phyloP scores from a whole-genome alignment of 106 monocot genomes.

The Xerophyta viscosa region DNA sequence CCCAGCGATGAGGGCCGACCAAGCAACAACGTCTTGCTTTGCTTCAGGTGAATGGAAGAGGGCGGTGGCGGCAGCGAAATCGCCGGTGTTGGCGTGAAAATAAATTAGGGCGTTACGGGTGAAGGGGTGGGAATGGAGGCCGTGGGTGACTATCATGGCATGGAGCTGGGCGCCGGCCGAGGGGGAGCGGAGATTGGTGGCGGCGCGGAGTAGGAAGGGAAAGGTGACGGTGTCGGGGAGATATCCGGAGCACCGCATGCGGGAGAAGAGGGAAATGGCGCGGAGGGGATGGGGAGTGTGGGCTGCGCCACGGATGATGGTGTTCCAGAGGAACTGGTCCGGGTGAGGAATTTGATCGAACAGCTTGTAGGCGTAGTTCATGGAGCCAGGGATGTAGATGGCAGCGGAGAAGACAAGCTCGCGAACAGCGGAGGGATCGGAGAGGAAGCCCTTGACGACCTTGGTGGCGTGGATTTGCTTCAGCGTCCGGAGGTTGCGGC shows the following conservation, averaged over 20 bases:
- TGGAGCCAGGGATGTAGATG: slow-evolving; percentile 22
- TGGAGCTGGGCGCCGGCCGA: slow-evolving; percentile 45
- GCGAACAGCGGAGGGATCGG: slow-evolving; percentile 27
- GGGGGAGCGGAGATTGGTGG: slow-evolving; percentile 26
- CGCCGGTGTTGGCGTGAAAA: slow-evolving; percentile 54
- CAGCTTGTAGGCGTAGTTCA: slow-evolving; percentile 40
- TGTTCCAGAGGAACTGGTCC: slow-evolving; percentile 75
- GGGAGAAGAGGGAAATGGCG: slow-evolving; percentile 37
- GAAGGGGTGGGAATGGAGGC: slow-evolving; percentile 31
- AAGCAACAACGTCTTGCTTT: slow-evolving; percentile 37
- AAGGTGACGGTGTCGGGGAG: slow-evolving; percentile 56
- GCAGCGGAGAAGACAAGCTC: slow-evolving; percentile 56
- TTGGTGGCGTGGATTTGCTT: slow-evolving; percentile 49
- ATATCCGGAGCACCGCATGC: slow-evolving; percentile 20
- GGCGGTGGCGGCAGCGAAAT: slow-evolving; percentile 20
- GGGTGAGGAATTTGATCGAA: slow-evolving; percentile 44
- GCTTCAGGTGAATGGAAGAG: slow-evolving; percentile 36
- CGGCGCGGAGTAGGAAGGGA: slow-evolving; percentile 61
- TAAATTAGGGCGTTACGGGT: slow-evolving; percentile 54
- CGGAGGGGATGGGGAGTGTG: slow-evolving; percentile 34
- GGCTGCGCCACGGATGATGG: slow-evolving; percentile 60
- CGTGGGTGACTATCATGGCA: slow-evolving; percentile 23
- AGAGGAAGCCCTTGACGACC: slow-evolving; percentile 31
- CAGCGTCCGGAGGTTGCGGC: slow-evolving; percentile 45
- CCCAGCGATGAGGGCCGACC: slow-evolving; percentile 57